phyloP scores from a whole-genome alignment of 352 stramenopile species.

The Peronosclerospora sorghi region DNA sequence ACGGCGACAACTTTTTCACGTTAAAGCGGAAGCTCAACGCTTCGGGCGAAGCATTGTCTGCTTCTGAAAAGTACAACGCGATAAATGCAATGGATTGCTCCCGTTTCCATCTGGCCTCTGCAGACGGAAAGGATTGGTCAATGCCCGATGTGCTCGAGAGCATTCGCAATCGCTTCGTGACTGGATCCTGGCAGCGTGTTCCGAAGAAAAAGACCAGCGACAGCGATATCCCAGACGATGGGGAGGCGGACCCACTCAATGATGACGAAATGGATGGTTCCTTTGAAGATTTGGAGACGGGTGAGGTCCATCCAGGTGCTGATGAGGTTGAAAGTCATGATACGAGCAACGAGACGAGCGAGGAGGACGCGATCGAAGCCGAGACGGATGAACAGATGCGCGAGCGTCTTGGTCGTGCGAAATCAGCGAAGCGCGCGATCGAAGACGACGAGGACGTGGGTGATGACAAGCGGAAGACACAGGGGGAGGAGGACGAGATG shows the following conservation, averaged over 20 bases:
- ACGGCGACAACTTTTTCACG: slow-evolving; percentile 69
- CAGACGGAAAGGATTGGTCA: slow-evolving; percentile 71
- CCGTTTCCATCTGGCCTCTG: slow-evolving; percentile 53
- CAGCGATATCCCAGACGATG: slow-evolving; percentile 36
- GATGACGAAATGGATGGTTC: slow-evolving; percentile 90
- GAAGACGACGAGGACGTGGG: slow-evolving; percentile 22
- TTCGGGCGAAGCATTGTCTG: slow-evolving; percentile 17
- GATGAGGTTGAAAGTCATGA: slow-evolving; percentile 20
- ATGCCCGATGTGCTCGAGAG: slow-evolving; percentile 63
- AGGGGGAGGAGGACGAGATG: slow-evolving; percentile 78
- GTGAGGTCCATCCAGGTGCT: slow-evolving; percentile 51
- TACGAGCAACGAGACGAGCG: slow-evolving; percentile 18
- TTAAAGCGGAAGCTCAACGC: slow-evolving; percentile 49
- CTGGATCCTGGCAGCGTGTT: slow-evolving; percentile 88
- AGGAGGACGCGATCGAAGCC: slow-evolving; percentile 28
- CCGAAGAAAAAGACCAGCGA: slow-evolving; percentile 31
- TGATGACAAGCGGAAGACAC: slow-evolving; percentile 24
- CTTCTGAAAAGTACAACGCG: slow-evolving; percentile 41
- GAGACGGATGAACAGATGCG: slow-evolving; percentile 78
- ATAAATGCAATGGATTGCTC: slow-evolving; percentile 75
- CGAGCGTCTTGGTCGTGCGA: slow-evolving; percentile 80
- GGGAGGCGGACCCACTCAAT: slow-evolving; percentile 44
- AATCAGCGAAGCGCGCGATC: slow-evolving; percentile 86
- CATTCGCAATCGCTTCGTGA: slow-evolving; percentile 92
- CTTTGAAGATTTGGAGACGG: slow-evolving; percentile 97